phyloP scores from a whole-genome alignment of 2,329 filamentous ascomycete species.

The Gaeumannomyces sp. region DNA sequence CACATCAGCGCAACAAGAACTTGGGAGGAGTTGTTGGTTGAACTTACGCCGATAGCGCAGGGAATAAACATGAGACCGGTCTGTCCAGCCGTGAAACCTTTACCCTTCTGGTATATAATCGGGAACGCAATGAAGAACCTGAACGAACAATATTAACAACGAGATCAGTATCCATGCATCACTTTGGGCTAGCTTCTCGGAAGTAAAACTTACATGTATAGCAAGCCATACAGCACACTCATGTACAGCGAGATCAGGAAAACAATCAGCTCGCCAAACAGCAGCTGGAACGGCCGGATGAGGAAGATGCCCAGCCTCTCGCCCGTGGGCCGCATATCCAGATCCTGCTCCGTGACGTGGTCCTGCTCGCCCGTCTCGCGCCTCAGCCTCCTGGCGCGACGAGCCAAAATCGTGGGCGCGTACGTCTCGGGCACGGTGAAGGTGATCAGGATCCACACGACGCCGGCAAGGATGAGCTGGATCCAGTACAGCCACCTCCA shows the following conservation, averaged over 20 bases:
- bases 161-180: neutral
- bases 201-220: constrained; percentile 57
- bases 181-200: neutral
- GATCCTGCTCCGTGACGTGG: constrained; percentile 74
- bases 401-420: constrained; percentile 68
- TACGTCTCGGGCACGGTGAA: constrained; percentile 92
- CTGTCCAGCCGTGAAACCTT: constrained; percentile 66
- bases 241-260: constrained; percentile 81
- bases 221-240: constrained; percentile 68
- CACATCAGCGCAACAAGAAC: neutral
- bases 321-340: constrained; percentile 62
- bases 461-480: constrained; percentile 66
- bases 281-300: constrained; percentile 75
- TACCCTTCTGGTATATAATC: constrained; percentile 70
- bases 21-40: neutral
- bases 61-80: constrained; percentile 88
- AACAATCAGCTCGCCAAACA: constrained; percentile 80
- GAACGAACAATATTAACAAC: no score
- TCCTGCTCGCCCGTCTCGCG: constrained; percentile 59
- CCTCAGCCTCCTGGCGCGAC: constrained; percentile 65
- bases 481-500: constrained; percentile 43
- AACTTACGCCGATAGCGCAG: constrained; percentile 58
- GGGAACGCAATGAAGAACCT: constrained; percentile 47
- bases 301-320: constrained; percentile 71
- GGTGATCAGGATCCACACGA: constrained; percentile 69